Base-by-base conservation (phyloP, 1,284 basidiomycete genomes). In the Polyporus tsugae region DNA sequence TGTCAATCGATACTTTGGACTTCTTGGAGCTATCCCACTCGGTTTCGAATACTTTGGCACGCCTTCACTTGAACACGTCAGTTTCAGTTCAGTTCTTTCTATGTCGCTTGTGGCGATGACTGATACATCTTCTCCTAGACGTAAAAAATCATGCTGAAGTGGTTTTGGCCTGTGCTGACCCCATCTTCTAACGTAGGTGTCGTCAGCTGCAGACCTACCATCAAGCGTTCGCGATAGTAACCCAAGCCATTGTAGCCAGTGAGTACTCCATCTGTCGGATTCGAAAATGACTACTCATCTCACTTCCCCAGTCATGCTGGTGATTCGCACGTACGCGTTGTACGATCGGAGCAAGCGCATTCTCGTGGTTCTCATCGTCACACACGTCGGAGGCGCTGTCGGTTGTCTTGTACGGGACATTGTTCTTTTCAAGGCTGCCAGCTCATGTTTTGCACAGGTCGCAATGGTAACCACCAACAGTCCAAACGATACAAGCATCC, bases 321-420 rank as follows among this genome's bases (percentile, higher is more conserved):
- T 69, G 9, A 58, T 72, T 38, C 66, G 71, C 4, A 73, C 72
- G 11, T 73, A 70, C 35, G 73, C 73, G 4, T 57, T 74, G 55
- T 73, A 74, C 53, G 66, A 70, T 15, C 68, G 73, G 3, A 72
- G 69, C 36, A 68, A 55, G 55, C 68, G 70, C 3, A 67, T 74
- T 39, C 69, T 74, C 17, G 49, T 49, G 1, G 19, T 73, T 4
- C 70, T 74, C 22, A 29, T 73, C 25, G 38, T 63, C 10, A 64
- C 66, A 0, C 69, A 73, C 22, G 17, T 72, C 4, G 65, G 63
- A 19, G 73, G 72, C 9, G 72, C 46, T 2, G 33, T 68, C 36
- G 62, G 62, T 5, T 70, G 68, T 38, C 55, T 74, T 5, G 73
- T 74, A 25, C 19, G 70, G 4, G 4, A 3, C 1, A 11, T 52